phyloP scores from a whole-genome alignment of 139 green algal genomes.

The Coccomyxa sp. region DNA sequence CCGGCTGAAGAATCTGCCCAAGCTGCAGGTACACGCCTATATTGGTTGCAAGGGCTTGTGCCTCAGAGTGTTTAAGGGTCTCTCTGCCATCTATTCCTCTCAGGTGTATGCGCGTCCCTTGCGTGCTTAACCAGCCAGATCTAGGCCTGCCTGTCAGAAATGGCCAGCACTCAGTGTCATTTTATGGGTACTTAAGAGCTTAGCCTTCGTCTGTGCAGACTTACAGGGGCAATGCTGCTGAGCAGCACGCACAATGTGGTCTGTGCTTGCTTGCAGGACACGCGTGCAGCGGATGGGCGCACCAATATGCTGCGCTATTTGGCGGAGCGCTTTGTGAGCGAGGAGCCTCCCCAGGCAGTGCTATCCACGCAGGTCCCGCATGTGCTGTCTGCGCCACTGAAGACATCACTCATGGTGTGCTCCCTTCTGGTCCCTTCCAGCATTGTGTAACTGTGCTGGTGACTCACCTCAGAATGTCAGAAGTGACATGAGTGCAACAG shows the following conservation, averaged over 20 bases:
- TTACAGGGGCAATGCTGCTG: background rate
- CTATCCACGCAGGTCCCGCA: slow-evolving; percentile 17
- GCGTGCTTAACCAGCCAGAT: too few relatives aligned
- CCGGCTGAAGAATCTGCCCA: slow-evolving; percentile 22
- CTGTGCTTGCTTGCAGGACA: slow-evolving; percentile 20
- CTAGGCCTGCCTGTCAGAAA: too few relatives aligned
- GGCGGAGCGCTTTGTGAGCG: slow-evolving; percentile 14
- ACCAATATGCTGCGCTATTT: slow-evolving; percentile 32
- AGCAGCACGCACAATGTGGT: background rate
- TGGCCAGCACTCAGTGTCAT: too few relatives aligned
- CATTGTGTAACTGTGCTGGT: background rate
- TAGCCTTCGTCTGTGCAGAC: background rate
- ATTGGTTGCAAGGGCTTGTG: background rate
- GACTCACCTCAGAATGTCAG: background rate
- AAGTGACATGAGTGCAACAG: background rate
- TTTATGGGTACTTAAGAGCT: background rate
- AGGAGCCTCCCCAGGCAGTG: slow-evolving; percentile 6
- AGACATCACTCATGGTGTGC: slow-evolving; percentile 8
- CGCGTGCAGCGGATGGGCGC: slow-evolving; percentile 30
- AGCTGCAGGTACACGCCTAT: slow-evolving; percentile 20
- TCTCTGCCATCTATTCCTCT: background rate
- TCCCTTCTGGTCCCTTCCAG: background rate
- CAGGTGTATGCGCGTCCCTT: background rate
- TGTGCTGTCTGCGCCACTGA: slow-evolving; percentile 11
- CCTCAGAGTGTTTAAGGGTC: background rate